Percentiles rank a stretch among this genome's conserved stretches.
phyloP scores from a whole-genome alignment of 2,329 filamentous ascomycete species.

The Canariomyces notabilis region DNA sequence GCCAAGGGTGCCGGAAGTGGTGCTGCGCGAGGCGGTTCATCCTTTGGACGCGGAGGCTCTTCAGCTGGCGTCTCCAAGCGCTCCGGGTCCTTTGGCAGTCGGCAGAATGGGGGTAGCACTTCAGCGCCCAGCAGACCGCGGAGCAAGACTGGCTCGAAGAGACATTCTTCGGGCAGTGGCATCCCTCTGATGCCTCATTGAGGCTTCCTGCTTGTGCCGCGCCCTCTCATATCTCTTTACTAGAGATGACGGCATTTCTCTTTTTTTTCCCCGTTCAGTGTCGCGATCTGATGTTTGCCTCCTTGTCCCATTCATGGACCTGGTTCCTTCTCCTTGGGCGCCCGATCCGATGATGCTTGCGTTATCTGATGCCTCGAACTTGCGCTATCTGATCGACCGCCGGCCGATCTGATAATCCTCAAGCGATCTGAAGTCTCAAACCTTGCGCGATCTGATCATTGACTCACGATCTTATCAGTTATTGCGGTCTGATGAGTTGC shows the following conservation, averaged over 20 bases:
- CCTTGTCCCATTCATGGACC: no score
- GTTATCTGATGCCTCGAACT: not conserved
- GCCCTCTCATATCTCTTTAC: no score
- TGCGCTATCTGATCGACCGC: not conserved
- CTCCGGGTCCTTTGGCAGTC: slow-evolving; percentile 7
- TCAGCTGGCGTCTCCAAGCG: slow-evolving; percentile 22
- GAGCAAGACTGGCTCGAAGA: slow-evolving; percentile 2
- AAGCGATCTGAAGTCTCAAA: not conserved
- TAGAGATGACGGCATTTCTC: no score
- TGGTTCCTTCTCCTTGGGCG: no score
- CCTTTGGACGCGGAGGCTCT: slow-evolving; percentile 1
- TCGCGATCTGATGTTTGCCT: not conserved
- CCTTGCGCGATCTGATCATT: not conserved
- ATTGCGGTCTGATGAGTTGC: no score
- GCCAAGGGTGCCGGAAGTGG: not conserved
- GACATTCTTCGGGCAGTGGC: slow-evolving; percentile 3
- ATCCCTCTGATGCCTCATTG: slow-evolving; percentile 17
- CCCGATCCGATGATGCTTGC: not conserved
- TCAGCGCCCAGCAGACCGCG: slow-evolving; percentile 2
- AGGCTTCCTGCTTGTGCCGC: not conserved
- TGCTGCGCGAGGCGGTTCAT: no score
- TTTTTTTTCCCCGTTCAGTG: not conserved
- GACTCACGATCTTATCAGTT: not conserved
- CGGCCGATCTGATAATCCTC: not conserved
- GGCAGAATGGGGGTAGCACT: not conserved